A percentile compares a stretch with the other conserved stretches of the same genome.
Conservation (phyloP, 1,284 basidiomycete genomes). For the Ceratobasidium sp. region DNA sequence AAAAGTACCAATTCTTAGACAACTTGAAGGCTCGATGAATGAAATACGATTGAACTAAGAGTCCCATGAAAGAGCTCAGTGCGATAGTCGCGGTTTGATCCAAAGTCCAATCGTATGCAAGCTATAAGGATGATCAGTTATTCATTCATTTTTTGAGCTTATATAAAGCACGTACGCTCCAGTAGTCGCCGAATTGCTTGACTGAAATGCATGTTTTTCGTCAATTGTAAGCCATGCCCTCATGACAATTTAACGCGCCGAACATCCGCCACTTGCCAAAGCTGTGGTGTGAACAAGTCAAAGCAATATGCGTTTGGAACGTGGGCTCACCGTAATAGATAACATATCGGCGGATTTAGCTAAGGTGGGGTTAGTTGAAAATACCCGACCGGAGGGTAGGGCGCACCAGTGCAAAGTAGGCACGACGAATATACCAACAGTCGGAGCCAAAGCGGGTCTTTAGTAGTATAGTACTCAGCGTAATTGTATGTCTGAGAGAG, state of each 20-base stretch:
- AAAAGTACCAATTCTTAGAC: slow-evolving; percentile 34
- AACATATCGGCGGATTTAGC: slow-evolving; percentile 16
- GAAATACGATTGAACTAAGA: slow-evolving; percentile 27
- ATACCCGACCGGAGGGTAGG: too few relatives aligned
- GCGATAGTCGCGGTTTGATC: slow-evolving; percentile 22
- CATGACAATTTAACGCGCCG: neutral
- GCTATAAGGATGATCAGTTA: neutral
- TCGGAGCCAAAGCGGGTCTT: slow-evolving; percentile 7
- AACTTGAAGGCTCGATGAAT: slow-evolving; percentile 18
- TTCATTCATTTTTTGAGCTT: neutral
- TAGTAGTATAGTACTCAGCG: slow-evolving; percentile 1
- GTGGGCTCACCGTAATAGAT: neutral
- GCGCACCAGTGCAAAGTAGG: slow-evolving; percentile 18
- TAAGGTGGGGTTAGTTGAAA: neutral
- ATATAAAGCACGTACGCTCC: slow-evolving; percentile 1
- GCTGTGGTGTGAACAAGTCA: neutral
- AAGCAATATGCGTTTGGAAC: neutral
- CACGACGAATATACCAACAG: slow-evolving; percentile 15
- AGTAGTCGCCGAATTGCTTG: slow-evolving; percentile 32
- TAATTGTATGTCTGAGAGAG: slow-evolving; percentile 23
- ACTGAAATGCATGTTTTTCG: slow-evolving; percentile 12
- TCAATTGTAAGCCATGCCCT: neutral
- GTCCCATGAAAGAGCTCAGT: slow-evolving; percentile 29
- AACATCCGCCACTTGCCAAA: slow-evolving; percentile 29
- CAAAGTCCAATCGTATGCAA: neutral